Conservation (phyloP, 78 protist genomes). For the Cavenderia fasciculata region DNA sequence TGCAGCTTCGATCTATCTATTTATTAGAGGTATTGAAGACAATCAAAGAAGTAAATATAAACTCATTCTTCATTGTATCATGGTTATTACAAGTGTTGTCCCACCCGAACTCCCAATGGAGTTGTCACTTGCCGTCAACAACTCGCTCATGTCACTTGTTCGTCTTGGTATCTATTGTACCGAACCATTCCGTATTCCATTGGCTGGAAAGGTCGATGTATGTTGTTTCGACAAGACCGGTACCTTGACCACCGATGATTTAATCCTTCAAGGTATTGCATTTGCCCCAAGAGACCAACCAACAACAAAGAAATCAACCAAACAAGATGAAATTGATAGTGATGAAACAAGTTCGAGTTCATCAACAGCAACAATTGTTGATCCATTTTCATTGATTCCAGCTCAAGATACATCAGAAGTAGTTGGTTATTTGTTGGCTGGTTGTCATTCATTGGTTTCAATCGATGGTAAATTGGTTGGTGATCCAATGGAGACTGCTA, state of each 20-base stretch:
- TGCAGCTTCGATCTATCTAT: slow-evolving; percentile 91
- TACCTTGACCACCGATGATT: slow-evolving; percentile 95
- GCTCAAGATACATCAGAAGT: not conserved
- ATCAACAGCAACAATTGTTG: not conserved
- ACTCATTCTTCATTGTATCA: slow-evolving; percentile 92
- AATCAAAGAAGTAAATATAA: slow-evolving; percentile 75
- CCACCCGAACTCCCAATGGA: slow-evolving; percentile 99
- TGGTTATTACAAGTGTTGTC: slow-evolving; percentile 97
- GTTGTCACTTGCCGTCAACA: slow-evolving; percentile 95
- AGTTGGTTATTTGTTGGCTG: slow-evolving; percentile 75
- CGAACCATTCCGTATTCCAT: slow-evolving; percentile 99
- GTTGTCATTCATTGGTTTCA: slow-evolving; percentile 92
- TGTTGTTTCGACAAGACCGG: slow-evolving; percentile 99
- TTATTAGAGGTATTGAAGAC: slow-evolving; percentile 76
- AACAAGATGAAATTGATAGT: not conserved
- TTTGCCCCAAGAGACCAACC: slow-evolving; percentile 1
- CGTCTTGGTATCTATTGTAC: slow-evolving; percentile 97
- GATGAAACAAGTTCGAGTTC: not conserved
- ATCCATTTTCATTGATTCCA: not conserved
- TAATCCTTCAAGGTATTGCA: slow-evolving; percentile 89
- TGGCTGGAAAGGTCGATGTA: slow-evolving; percentile 96
- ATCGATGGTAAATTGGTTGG: slow-evolving; percentile 88
- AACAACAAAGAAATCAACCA: not conserved
- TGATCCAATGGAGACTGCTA: slow-evolving; percentile 97
- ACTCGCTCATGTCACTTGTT: slow-evolving; percentile 79